These are phyloP conservation scores for Eimeria brunetti DNA, from an alignment of 169 alveolate genomes.

Conservation along the genomic window DNA sequence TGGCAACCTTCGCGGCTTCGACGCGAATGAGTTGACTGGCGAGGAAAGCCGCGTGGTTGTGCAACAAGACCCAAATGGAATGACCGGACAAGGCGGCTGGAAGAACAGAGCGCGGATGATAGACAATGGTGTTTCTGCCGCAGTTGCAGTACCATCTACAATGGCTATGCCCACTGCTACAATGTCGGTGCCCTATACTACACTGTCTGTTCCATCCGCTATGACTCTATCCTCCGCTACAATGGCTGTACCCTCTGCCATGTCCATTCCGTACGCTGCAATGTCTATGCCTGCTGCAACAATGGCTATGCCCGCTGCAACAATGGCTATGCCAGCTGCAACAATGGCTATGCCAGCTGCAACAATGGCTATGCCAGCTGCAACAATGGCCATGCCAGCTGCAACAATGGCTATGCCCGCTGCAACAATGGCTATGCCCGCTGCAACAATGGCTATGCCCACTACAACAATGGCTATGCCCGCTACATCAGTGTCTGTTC, in stretches of 20 bases:
- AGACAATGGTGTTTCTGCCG: background rate
- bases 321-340: background rate
- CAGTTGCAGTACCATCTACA: background rate
- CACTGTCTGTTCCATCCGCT: background rate
- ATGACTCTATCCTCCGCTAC: background rate
- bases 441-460: background rate
- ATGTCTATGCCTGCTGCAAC: background rate
- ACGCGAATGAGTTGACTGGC: background rate
- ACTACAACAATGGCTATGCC: background rate
- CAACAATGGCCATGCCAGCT: background rate
- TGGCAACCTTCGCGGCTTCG: background rate
- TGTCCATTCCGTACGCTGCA: background rate
- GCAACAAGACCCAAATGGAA: background rate
- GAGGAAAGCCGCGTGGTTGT: background rate
- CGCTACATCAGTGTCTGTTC: background rate
- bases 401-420: background rate
- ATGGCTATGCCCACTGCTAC: background rate
- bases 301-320: background rate
- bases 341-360: background rate
- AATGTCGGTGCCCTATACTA: background rate
- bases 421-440: background rate
- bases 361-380: background rate
- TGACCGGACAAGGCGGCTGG: slow-evolving; percentile 15
- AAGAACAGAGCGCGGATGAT: background rate
- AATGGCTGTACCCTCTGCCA: too few species aligned